These are phyloP conservation scores for Boehmeria nivea DNA, from an alignment of 306 rosid genomes.

Conservation along the genomic window DNA sequence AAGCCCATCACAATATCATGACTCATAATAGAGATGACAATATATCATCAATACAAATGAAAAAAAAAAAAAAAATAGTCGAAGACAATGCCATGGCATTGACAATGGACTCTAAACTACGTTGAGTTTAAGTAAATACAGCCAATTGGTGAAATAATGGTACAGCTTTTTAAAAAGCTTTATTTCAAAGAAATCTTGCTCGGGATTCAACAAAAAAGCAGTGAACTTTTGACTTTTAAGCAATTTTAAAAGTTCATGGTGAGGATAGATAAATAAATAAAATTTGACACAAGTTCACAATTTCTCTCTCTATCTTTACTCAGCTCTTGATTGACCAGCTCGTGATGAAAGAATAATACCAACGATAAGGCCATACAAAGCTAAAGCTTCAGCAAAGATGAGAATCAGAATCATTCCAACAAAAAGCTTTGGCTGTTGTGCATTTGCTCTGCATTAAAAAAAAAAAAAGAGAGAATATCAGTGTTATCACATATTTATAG, in stretches of 20 bases:
- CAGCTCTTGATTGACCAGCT: conserved; percentile 77
- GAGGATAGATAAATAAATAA: background rate
- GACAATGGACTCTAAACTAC: conserved; percentile 23
- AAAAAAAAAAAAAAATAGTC: background rate
- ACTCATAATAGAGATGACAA: background rate
- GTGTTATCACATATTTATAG: too few species aligned
- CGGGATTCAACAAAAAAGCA: conserved; percentile 3
- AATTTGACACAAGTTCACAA: background rate
- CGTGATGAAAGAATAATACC: conserved; percentile 77
- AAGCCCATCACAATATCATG: background rate
- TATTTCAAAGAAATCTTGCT: conserved; percentile 27
- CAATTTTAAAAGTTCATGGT: conserved; percentile 3
- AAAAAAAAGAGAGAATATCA: background rate
- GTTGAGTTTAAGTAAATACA: conserved; percentile 14
- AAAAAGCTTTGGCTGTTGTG: conserved; percentile 65
- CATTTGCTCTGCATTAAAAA: conserved; percentile 46
- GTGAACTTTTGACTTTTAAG: conserved; percentile 6
- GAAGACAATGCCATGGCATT: background rate
- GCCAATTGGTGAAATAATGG: background rate
- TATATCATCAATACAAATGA: background rate
- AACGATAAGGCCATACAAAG: conserved; percentile 71
- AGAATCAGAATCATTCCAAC: conserved; percentile 71
- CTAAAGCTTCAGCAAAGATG: conserved; percentile 73
- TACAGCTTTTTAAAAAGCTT: conserved; percentile 27
- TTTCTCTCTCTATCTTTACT: conserved; percentile 31